Conservation (phyloP, 2,329 filamentous ascomycete genomes). For the Diaporthe citrichinensis region DNA sequence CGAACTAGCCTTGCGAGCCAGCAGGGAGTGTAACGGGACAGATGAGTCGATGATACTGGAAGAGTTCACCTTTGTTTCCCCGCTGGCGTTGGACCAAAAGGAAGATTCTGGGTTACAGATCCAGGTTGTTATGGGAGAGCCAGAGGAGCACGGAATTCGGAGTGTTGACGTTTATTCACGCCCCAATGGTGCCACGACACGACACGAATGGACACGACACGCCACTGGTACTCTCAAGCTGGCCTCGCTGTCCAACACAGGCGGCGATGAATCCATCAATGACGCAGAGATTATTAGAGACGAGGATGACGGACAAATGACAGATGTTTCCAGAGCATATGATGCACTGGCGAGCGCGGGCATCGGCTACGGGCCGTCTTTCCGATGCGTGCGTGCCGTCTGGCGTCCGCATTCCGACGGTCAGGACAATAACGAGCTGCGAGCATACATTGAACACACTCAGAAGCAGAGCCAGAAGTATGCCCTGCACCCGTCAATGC, state of each 20-base stretch:
- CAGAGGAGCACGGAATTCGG: neutral
- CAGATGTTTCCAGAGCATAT: neutral
- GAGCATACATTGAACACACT: neutral
- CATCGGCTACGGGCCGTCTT: slow-evolving; percentile 5
- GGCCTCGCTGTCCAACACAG: neutral
- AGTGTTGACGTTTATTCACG: neutral
- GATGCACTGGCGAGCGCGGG: neutral
- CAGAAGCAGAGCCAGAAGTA: neutral
- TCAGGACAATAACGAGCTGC: neutral
- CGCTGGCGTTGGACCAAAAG: neutral
- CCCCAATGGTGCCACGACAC: neutral
- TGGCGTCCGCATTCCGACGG: neutral
- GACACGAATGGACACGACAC: slow-evolving; percentile 1
- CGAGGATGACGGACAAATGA: accelerated
- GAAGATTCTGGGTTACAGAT: neutral
- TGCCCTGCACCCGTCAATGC: neutral
- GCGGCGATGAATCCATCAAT: too few species aligned
- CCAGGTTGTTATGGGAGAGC: neutral
- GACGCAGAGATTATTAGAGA: accelerated
- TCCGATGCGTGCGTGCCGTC: neutral
- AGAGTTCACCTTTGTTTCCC: neutral
- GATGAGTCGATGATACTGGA: neutral
- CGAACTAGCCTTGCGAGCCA: neutral
- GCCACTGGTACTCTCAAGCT: slow-evolving; percentile 6
- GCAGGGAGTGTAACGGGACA: neutral